Base-by-base conservation (phyloP, 2,329 filamentous ascomycete species). In the Penicillium sp. region DNA sequence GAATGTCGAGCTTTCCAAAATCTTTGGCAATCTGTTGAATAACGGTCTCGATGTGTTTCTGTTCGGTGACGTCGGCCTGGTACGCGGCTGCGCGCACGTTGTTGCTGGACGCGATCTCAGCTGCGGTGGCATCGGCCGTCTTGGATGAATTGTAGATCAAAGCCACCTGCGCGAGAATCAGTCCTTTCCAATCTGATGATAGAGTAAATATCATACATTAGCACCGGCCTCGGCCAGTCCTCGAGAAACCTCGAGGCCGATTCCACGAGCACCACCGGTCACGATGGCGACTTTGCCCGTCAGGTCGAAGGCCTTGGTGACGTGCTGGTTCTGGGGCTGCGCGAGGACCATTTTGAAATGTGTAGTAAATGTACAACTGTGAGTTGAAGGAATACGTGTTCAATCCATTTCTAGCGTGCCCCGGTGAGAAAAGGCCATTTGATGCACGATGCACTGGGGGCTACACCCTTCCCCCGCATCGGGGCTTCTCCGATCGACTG, bases 1-100 rank as follows among this genome's bases (percentile, higher is more conserved):
- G 64, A 45, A 78, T 71, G 46, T 75, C 70, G 8, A 78, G 66
- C 28, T 66, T 65, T 12, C 72, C 73, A 57, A 76, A 76, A 35
- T 73, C 71, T 6, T 57, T 51, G 2, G 59, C 61, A 12, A 74
- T 65, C 25, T 66, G 52, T 3, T 69, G 53, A 3, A 76, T 58
- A 2, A 59, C 57, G 1, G 41, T 38, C 32, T 68, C 58, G 8
- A 75, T 69, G 6, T 65, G 58, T 3, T 52, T 42, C 32, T 64
- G 59, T 39, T 64, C 53, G 10, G 52, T 49, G 3, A 72, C 68
- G 33, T 71, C 53, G 25, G 66, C 61, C 44, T 69, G 55, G 47
- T 71, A 71, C 5, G 72, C 72, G 47, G 63, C 56, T 10, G 50
- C 55, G 20, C 54, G 59, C 18, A 66, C 55, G 9, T 62, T 63